Evolutionary conservation across 208 protist species (phyloP).

Genomic region (Trypanosoma mega): DNA sequence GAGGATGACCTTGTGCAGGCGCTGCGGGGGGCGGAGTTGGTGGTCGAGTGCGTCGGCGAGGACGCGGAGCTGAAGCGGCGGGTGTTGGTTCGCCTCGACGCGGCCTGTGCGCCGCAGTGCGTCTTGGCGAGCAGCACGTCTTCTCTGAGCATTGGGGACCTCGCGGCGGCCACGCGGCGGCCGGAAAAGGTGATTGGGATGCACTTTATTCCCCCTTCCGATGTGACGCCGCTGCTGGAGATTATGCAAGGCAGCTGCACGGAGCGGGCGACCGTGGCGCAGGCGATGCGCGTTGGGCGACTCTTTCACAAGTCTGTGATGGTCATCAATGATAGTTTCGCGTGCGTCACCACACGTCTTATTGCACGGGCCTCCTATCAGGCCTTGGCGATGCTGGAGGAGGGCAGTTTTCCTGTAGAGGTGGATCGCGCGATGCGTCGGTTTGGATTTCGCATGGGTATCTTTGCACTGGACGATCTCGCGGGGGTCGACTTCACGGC

Average conservation of each 20-base stretch:
- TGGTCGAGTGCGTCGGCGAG: conserved; percentile 80
- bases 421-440: conserved; percentile 66
- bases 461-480: conserved; percentile 84
- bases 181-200: conserved; percentile 68
- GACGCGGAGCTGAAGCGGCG: conserved; percentile 59
- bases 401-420: conserved; percentile 74
- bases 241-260: conserved; percentile 42
- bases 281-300: conserved; percentile 44
- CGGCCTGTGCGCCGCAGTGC: conserved; percentile 58
- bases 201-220: conserved; percentile 85
- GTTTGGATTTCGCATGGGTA: conserved; percentile 75
- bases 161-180: conserved; percentile 53
- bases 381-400: conserved; percentile 81
- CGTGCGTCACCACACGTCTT: conserved; percentile 74
- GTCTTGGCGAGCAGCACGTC: conserved; percentile 74
- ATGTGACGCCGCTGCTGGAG: conserved; percentile 85
- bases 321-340: conserved; percentile 59
- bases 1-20: conserved; percentile 29
- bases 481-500: conserved; percentile 72
- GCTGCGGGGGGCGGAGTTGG: conserved; percentile 53
- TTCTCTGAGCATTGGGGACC: conserved; percentile 55
- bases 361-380: conserved; percentile 68
- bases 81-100: conserved; percentile 71
- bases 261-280: conserved; percentile 45
- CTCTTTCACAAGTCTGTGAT: conserved; percentile 73